phyloP scores from a whole-genome alignment of 148 eudicot genomes.

The Diospyros lotus region DNA sequence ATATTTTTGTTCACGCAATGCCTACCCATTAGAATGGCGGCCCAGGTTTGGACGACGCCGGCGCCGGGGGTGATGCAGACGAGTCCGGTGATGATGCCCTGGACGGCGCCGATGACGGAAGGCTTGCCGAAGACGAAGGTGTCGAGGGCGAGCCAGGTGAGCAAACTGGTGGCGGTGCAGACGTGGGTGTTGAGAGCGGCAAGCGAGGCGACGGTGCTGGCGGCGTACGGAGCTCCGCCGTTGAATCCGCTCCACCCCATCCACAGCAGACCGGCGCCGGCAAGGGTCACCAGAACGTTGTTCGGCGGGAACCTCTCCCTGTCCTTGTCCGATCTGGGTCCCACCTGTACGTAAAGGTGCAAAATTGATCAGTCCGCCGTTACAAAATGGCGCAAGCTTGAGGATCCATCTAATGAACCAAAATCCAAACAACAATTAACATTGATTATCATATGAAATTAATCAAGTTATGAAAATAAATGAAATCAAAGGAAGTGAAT shows the following conservation, averaged over 20 bases:
- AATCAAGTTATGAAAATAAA: not conserved
- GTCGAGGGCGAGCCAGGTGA: slow-evolving; percentile 22
- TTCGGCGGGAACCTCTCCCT: slow-evolving; percentile 24
- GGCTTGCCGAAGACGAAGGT: slow-evolving; percentile 25
- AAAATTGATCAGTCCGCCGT: too few relatives aligned
- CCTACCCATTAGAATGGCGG: slow-evolving; percentile 18
- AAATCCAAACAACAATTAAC: too few relatives aligned
- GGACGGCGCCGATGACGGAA: slow-evolving; percentile 24
- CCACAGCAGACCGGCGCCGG: slow-evolving; percentile 26
- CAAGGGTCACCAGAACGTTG: slow-evolving; percentile 18
- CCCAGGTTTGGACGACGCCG: slow-evolving; percentile 23
- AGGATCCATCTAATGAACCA: too few relatives aligned
- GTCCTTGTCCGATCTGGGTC: slow-evolving; percentile 23
- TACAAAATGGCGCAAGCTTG: too few relatives aligned
- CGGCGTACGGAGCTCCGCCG: slow-evolving; percentile 23
- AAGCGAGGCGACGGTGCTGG: slow-evolving; percentile 14
- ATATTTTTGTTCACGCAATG: too few relatives aligned
- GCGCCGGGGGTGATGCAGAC: slow-evolving; percentile 25
- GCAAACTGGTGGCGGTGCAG: slow-evolving; percentile 23
- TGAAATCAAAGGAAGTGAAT: too few relatives aligned
- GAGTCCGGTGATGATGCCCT: slow-evolving; percentile 24
- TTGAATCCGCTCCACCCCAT: slow-evolving; percentile 32
- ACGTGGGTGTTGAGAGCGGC: slow-evolving; percentile 28
- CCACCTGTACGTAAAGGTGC: slow-evolving; percentile 9
- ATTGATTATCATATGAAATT: not conserved